Evolutionary conservation across 192 early-diverging fungal species (phyloP).

Genomic region (Linnemannia exigua): DNA sequence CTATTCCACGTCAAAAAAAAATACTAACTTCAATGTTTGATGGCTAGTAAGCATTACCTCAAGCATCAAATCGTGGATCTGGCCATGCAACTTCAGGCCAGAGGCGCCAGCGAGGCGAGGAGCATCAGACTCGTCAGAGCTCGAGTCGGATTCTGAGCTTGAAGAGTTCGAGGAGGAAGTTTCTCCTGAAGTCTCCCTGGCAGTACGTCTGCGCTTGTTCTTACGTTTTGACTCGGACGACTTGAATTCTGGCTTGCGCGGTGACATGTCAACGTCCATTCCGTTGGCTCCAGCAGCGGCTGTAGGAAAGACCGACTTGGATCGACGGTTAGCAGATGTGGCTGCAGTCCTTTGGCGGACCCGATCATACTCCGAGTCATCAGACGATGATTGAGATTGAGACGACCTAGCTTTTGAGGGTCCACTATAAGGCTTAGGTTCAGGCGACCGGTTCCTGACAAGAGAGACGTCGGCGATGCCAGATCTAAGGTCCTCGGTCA

Average conservation of each 20-base stretch:
- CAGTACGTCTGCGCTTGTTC: background rate
- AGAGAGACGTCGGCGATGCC: background rate
- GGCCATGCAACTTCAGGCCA: slow-evolving; percentile 27
- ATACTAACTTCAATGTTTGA: no score
- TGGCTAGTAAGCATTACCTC: slow-evolving; percentile 6
- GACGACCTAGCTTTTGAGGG: background rate
- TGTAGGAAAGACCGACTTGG: background rate
- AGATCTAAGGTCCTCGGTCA: slow-evolving; percentile 1
- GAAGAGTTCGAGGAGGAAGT: slow-evolving; percentile 18
- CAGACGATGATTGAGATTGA: background rate
- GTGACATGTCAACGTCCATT: background rate
- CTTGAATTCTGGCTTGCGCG: background rate
- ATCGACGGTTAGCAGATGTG: background rate
- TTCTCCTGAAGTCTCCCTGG: background rate
- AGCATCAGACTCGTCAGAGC: slow-evolving; percentile 29
- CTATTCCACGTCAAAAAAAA: no score
- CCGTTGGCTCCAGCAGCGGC: background rate
- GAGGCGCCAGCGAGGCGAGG: background rate
- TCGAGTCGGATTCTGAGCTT: slow-evolving; percentile 16
- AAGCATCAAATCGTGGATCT: slow-evolving; percentile 39
- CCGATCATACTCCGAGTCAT: background rate
- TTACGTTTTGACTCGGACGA: background rate
- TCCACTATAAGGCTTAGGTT: background rate
- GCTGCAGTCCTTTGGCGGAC: background rate
- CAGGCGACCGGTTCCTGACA: background rate